A percentile compares a stretch with the other conserved stretches of the same genome.
These are phyloP conservation scores for Rhodotorula paludigena DNA, from an alignment of 768 basidiomycete species.

Conservation along the genomic window DNA sequence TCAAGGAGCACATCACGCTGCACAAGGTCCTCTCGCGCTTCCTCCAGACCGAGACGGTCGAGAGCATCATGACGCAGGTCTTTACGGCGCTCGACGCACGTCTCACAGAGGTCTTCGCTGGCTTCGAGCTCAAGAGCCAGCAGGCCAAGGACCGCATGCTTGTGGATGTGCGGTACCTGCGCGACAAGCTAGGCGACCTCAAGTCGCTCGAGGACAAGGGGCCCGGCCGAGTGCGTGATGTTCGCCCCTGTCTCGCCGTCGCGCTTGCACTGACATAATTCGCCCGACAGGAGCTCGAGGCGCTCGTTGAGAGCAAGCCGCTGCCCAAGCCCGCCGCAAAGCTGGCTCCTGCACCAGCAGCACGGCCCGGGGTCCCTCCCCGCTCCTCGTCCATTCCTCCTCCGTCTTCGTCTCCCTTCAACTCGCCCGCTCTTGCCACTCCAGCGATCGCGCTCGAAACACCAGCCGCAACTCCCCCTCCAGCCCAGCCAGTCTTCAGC, in stretches of 20 bases:
- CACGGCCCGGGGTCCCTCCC: neutral
- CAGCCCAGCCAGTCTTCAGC: neutral
- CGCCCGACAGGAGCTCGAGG: constrained; percentile 25
- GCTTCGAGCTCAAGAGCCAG: constrained; percentile 72
- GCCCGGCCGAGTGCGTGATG: constrained; percentile 20
- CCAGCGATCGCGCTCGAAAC: too few relatives aligned
- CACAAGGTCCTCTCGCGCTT: constrained; percentile 95
- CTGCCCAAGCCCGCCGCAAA: neutral
- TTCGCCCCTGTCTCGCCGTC: too few relatives aligned
- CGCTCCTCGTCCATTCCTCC: constrained; percentile 9
- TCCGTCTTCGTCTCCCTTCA: neutral
- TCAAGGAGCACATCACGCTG: constrained; percentile 90
- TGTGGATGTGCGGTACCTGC: constrained; percentile 35
- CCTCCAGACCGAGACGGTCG: constrained; percentile 68
- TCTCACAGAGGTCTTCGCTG: constrained; percentile 76
- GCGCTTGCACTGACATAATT: neutral
- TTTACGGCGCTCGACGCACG: constrained; percentile 88
- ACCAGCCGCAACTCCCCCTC: too few relatives aligned
- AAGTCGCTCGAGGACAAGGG: constrained; percentile 33
- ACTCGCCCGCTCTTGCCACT: too few relatives aligned
- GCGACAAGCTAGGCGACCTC: constrained; percentile 33
- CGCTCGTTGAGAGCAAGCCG: constrained; percentile 26
- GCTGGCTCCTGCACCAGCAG: neutral
- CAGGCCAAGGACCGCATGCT: constrained; percentile 71
- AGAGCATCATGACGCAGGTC: constrained; percentile 92